These are phyloP conservation scores for Verbena officinalis DNA, from an alignment of 257 asterid genomes.

Conservation along the genomic window DNA sequence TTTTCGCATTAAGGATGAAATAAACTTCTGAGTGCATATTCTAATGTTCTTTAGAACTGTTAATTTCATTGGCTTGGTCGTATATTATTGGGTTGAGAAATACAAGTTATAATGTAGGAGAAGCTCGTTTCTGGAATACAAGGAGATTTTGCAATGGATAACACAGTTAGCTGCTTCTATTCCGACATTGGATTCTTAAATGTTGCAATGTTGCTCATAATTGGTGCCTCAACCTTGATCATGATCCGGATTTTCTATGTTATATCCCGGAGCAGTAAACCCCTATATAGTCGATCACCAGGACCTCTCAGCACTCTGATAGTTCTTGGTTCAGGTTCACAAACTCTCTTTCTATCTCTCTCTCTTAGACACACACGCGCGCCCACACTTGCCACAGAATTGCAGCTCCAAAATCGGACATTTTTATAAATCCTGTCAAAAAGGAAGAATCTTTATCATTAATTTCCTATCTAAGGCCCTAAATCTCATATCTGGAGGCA, in stretches of 20 bases:
- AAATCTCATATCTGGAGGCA: neutral
- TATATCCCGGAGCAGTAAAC: conserved; percentile 47
- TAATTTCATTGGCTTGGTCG: conserved; percentile 1
- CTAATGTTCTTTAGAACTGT: neutral
- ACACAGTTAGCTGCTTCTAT: conserved; percentile 22
- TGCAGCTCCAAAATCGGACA: neutral
- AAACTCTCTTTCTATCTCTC: conserved; percentile 3
- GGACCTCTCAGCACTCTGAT: conserved; percentile 60
- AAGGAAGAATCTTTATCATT: neutral
- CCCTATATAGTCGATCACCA: conserved; percentile 31
- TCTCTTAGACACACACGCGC: neutral
- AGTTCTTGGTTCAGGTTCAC: conserved; percentile 81
- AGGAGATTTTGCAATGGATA: conserved; percentile 39
- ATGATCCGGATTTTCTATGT: conserved; percentile 53
- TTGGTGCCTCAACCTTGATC: conserved; percentile 48
- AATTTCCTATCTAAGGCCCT: conserved; percentile 8
- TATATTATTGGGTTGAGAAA: conserved; percentile 4
- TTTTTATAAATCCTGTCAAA: conserved; percentile 1
- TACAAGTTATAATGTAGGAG: conserved; percentile 11
- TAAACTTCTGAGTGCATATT: neutral
- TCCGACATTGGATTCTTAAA: conserved; percentile 29
- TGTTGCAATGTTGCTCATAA: conserved; percentile 25
- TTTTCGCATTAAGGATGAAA: neutral
- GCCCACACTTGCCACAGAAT: neutral
- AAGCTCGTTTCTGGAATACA: conserved; percentile 6